Evolutionary conservation across 2,329 filamentous ascomycete genomes (phyloP).

Genomic region (Diaporthe aspalathi): DNA sequence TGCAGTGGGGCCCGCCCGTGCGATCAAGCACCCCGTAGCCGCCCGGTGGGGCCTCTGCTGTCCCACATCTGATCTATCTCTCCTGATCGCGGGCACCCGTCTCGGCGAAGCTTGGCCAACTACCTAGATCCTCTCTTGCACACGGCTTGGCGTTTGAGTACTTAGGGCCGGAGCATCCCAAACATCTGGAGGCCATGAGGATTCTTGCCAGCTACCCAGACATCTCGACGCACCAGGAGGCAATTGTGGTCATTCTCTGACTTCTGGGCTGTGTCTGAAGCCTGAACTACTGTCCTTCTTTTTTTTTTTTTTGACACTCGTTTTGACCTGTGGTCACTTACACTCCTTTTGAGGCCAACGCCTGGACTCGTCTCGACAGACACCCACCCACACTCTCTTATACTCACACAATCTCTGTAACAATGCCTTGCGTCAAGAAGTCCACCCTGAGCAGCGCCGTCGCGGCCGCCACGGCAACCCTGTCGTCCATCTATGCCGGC

Average conservation of each 20-base stretch:
- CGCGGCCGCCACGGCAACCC: constrained; percentile 34
- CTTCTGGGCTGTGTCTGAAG: constrained; percentile 13
- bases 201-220: no score
- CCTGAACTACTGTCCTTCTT: background rate
- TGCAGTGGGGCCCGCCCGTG: constrained; percentile 12
- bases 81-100: background rate
- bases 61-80: no score
- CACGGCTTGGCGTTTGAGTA: background rate
- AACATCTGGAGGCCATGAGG: background rate
- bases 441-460: constrained; percentile 35
- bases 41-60: no score
- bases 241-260: background rate
- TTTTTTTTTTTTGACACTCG: no score
- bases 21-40: no score
- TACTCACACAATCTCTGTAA: background rate
- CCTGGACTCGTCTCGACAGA: background rate
- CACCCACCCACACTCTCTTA: no score
- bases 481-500: constrained; percentile 31
- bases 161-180: no score
- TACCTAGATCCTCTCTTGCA: background rate
- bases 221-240: background rate
- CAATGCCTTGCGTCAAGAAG: constrained; percentile 33
- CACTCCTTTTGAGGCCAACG: constrained; percentile 1
- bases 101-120: constrained; percentile 21
- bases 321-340: constrained; percentile 29